These are phyloP conservation scores for Parvularia atlantis DNA, from an alignment of 78 protist species.

Conservation along the genomic window DNA sequence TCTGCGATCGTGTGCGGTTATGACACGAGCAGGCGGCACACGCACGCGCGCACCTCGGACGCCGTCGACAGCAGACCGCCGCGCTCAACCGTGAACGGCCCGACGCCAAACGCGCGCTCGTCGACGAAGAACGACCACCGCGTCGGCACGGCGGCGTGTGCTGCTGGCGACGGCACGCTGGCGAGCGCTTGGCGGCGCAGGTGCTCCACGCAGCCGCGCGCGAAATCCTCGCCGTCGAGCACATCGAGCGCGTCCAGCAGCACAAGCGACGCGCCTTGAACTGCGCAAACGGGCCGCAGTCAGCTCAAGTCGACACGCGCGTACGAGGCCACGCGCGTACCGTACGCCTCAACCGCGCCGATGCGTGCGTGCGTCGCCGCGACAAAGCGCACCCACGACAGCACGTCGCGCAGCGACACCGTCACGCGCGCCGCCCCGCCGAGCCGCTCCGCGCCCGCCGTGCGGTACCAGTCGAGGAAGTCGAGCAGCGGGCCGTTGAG, in stretches of 20 bases:
- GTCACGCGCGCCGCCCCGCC: background rate
- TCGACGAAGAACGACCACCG: too few species aligned
- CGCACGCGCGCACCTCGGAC: too few species aligned
- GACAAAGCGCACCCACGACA: conserved; percentile 79
- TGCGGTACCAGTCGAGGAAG: conserved; percentile 33
- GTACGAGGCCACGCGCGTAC: too few species aligned
- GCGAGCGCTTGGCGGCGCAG: too few species aligned
- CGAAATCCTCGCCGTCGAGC: background rate
- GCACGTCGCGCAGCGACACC: conserved; percentile 67
- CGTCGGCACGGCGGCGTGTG: too few species aligned
- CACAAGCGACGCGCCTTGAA: conserved; percentile 81
- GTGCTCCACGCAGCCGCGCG: background rate
- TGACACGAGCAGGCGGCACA: too few species aligned
- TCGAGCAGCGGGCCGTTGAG: conserved; percentile 16
- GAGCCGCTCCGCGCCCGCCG: background rate
- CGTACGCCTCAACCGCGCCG: too few species aligned
- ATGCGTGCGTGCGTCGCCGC: too few species aligned
- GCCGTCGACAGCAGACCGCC: background rate
- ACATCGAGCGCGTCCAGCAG: conserved; percentile 75
- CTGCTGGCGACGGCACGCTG: too few species aligned
- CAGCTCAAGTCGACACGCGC: too few species aligned
- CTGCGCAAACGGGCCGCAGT: too few species aligned
- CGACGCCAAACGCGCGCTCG: conserved; percentile 49
- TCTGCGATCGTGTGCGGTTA: too few species aligned
- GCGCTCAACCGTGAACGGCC: conserved; percentile 49